Conservation (phyloP, 1,284 basidiomycete species). For the Chalciporus sp. region DNA sequence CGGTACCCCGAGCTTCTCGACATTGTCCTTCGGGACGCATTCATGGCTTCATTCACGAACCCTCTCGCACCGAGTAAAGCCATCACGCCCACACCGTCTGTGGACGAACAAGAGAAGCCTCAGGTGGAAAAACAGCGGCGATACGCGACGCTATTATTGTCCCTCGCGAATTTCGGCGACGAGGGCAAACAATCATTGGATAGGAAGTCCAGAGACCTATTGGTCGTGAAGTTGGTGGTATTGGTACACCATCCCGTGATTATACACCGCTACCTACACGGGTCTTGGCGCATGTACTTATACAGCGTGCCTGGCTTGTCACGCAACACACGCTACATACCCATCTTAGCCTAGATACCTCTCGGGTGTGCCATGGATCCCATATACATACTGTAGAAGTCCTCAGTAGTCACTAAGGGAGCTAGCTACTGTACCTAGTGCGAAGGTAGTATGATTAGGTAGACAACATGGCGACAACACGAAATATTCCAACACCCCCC, state of each 20-base stretch:
- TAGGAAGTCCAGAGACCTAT: constrained; percentile 39
- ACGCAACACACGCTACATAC: too few species aligned
- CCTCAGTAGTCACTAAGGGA: too few species aligned
- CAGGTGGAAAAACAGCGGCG: constrained; percentile 49
- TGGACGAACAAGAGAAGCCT: constrained; percentile 37
- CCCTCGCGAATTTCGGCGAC: constrained; percentile 47
- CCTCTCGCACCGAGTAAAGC: constrained; percentile 16
- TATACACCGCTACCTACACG: too few species aligned
- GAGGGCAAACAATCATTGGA: constrained; percentile 26
- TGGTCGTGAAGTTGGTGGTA: constrained; percentile 62
- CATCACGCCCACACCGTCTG: constrained; percentile 12
- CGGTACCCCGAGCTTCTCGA: constrained; percentile 50
- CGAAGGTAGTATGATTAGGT: too few species aligned
- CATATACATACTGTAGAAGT: too few species aligned
- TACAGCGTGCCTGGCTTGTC: too few species aligned
- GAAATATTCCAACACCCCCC: too few species aligned
- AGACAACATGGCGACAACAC: too few species aligned
- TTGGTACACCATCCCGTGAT: constrained; percentile 76
- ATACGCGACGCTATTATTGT: constrained; percentile 52
- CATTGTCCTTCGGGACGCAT: constrained; percentile 56
- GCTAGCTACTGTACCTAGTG: too few species aligned
- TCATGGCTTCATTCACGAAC: constrained; percentile 46
- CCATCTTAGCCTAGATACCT: too few species aligned
- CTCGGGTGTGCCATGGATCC: too few species aligned
- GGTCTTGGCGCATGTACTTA: too few species aligned